These are phyloP conservation scores for Iodosphaeria phyllophila DNA, from an alignment of 2,329 filamentous ascomycete species.

Conservation along the genomic window DNA sequence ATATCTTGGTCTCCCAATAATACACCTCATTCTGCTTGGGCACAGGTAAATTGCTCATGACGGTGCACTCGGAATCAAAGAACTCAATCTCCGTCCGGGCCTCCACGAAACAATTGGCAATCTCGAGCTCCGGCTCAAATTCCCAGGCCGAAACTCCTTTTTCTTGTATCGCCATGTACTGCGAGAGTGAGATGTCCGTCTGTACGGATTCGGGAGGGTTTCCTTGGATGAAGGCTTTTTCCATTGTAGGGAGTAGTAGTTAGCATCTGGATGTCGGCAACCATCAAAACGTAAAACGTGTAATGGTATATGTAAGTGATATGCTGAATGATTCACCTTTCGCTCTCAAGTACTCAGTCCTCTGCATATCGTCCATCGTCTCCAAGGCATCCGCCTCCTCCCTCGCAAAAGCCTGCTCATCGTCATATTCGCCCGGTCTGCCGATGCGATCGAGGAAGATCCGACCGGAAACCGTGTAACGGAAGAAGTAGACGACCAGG, in stretches of 20 bases:
- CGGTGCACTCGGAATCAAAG: constrained; percentile 93
- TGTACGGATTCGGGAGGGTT: constrained; percentile 91
- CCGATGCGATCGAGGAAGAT: constrained; percentile 90
- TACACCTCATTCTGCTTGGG: constrained; percentile 99
- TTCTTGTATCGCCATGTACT: constrained; percentile 96
- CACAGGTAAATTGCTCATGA: constrained; percentile 89
- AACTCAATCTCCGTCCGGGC: constrained; percentile 95
- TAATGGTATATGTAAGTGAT: too few relatives aligned
- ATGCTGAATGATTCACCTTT: constrained; percentile 57
- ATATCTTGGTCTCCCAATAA: constrained; percentile 98
- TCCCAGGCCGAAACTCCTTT: constrained; percentile 99
- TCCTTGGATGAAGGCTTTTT: constrained; percentile 70
- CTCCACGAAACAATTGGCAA: constrained; percentile 97
- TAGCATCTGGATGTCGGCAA: too few relatives aligned
- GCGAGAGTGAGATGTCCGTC: constrained; percentile 92
- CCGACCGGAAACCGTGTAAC: constrained; percentile 70
- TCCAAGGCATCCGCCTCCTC: constrained; percentile 93
- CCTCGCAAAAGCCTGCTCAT: constrained; percentile 83
- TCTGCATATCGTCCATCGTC: constrained; percentile 82
- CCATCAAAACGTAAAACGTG: too few relatives aligned
- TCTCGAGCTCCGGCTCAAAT: constrained; percentile 96
- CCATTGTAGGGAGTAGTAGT: not conserved
- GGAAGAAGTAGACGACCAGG: constrained; percentile 78
- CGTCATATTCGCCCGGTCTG: constrained; percentile 88
- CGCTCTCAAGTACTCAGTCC: constrained; percentile 79